Evolutionary conservation across 2,329 filamentous ascomycete species (phyloP), one percentile per base, ranked within the genome.

Genomic region (Penicillium sumatraense): DNA sequence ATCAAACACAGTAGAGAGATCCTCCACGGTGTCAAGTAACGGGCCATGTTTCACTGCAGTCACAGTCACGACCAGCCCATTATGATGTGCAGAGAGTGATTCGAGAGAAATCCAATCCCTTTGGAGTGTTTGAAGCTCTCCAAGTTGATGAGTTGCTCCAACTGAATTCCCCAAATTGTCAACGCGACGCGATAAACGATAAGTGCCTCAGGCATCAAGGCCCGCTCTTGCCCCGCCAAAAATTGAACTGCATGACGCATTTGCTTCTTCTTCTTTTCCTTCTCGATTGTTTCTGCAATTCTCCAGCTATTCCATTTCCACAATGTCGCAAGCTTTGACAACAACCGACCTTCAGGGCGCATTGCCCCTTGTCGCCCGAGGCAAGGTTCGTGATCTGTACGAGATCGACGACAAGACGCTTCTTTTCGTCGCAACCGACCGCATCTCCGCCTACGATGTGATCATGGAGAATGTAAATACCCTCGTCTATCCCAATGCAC

Each of bases 381-480:
- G 86, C 60, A 96, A 96, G 78, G 91, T 96, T 23, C 86, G 91
- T 68, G 90, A 96, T 69, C 83, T 96, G 33, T 96, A 91, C 74
- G 81, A 84, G 58, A 78, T 96, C 51, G 85, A 90, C 70, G 78
- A 85, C 36, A 77, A 83, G 53, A 89, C 85, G 2, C 84, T 96
- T 4, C 87, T 96, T 53, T 93, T 96, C 71, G 86, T 93, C 52
- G 89, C 90, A 21, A 89, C 90, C 13, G 93, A 97, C 78, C 89
- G 95, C 63, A 95, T 97, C 73, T 96, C 91, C 21, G 95, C 95
- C 53, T 98, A 93, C 80, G 93, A 98, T 82, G 91, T 96, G 65
- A 86, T 96, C 65, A 87, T 96, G 82, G 79, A 84, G 67, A 97
- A 95, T 76, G 86, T 87, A 72, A 68, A 44, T 5, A 8, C 40